Evolutionary conservation across 2,329 filamentous ascomycete genomes (phyloP), one percentile per base, ranked within the genome.

Genomic region (Orbilia javanica): DNA sequence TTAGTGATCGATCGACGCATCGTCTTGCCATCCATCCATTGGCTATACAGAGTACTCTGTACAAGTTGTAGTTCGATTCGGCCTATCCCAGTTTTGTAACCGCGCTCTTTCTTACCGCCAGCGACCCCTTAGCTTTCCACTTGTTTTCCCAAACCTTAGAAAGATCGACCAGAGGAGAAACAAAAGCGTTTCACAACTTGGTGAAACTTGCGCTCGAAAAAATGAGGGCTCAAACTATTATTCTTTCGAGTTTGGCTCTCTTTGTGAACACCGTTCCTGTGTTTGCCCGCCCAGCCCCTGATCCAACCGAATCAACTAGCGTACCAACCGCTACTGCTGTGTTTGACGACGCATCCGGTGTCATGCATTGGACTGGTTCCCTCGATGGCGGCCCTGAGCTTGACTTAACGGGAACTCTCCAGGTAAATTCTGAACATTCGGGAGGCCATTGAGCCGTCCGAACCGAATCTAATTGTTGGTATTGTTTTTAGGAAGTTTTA

Each of bases 341-440:
- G 20, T 4, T 13, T 11, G n/a, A n/a, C n/a, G n/a, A n/a, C n/a
- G n/a, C 18, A 25, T 44, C 22, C 13, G 10, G n/a, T 44, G 36
- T 36, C 10, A 63, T 63, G 57, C 15, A 2, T n/a, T 63, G 57
- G 57, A 63, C 34, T 2, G 57, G 57, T 31, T 42, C 57, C 2
- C 27, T 63, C 25, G 57, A 63, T 8, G 57, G 57, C 6, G 57
- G 57, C 1, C 57, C 57, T n/a, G 57, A 44, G 20, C 20, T 63
- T 15, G 8, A 27, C 11, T 29, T 63, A 5, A 15, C 27, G 4
- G 57, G 57, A 29, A 63, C 57, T 2, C 36, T 63, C 5, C 11
- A 63, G 18, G 57, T 63, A 63, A 39, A 60, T 4, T 27, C 4
- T 52, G 15, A 20, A n/a, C 0, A 31, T 22, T 34, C 11, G 13